Percentiles rank a stretch among this genome's conserved stretches.
Evolutionary conservation across 2,329 filamentous ascomycete species (phyloP).

Genomic region (Fusarium sp.): DNA sequence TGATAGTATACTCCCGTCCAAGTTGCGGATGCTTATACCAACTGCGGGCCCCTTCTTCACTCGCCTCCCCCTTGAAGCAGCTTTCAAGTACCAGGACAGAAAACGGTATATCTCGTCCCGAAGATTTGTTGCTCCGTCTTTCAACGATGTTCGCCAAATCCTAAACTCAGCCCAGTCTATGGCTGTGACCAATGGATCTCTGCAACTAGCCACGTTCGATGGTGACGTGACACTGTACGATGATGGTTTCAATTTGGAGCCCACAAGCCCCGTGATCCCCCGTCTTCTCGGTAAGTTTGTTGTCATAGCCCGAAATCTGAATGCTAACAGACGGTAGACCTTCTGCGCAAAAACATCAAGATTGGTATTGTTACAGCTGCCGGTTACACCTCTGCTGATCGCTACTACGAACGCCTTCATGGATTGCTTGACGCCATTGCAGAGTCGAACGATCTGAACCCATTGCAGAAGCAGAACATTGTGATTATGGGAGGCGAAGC

Average conservation of each 20-base stretch:
- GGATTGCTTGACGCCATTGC: conserved; percentile 86
- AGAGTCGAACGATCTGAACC: conserved; percentile 67
- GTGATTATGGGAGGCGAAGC: conserved; percentile 96
- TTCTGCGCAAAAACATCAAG: conserved; percentile 81
- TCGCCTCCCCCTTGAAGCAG: conserved; percentile 83
- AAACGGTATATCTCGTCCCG: conserved; percentile 89
- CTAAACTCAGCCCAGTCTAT: conserved; percentile 96
- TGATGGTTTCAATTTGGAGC: conserved; percentile 82
- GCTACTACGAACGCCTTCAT: conserved; percentile 88
- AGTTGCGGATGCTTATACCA: conserved; percentile 91
- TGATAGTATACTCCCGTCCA: conserved; percentile 78
- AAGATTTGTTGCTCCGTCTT: conserved; percentile 93
- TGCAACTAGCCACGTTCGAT: conserved; percentile 94
- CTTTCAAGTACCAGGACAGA: conserved; percentile 90
- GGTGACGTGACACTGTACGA: conserved; percentile 97
- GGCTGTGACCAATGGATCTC: conserved; percentile 81
- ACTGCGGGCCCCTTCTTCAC: conserved; percentile 96
- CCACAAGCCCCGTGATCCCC: conserved; percentile 81
- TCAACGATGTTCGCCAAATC: conserved; percentile 94
- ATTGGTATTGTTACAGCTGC: conserved; percentile 97
- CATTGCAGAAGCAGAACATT: conserved; percentile 78
- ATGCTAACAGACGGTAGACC: conserved; percentile 56
- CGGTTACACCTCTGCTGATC: conserved; percentile 87
- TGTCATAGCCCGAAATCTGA: background rate
- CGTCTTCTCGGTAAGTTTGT: conserved; percentile 62